Percentiles rank a stretch among this genome's conserved stretches.
Evolutionary conservation across 1,139 yeast genomes (phyloP).

Genomic region (Geotrichum bryndzae): DNA sequence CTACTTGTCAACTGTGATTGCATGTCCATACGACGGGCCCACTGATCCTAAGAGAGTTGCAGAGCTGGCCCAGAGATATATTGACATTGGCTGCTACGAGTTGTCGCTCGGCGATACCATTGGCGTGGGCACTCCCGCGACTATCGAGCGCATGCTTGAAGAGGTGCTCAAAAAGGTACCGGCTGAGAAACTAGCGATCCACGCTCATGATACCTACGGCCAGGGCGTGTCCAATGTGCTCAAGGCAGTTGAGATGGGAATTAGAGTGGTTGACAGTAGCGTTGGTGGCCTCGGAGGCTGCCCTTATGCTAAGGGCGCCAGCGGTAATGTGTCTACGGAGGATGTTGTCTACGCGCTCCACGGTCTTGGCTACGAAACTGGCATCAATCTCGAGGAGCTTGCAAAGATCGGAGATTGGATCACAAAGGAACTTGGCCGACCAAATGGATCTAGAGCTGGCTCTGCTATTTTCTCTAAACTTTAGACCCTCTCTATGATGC

Average conservation of each 20-base stretch:
- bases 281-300: constrained; percentile 39
- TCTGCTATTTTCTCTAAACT: constrained; percentile 23
- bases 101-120: constrained; percentile 37
- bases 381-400: constrained; percentile 30
- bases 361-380: constrained; percentile 34
- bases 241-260: constrained; percentile 34
- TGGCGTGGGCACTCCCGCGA: constrained; percentile 35
- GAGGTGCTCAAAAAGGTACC: constrained; percentile 29
- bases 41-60: constrained; percentile 34
- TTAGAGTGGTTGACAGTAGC: constrained; percentile 33
- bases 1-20: constrained; percentile 35
- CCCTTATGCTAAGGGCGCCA: constrained; percentile 38
- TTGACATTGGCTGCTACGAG: constrained; percentile 36
- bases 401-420: constrained; percentile 34
- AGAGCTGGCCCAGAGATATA: constrained; percentile 26
- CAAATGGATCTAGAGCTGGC: constrained; percentile 34
- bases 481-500: background rate
- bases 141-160: constrained; percentile 27
- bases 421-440: constrained; percentile 25
- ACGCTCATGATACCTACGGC: constrained; percentile 38
- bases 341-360: constrained; percentile 36
- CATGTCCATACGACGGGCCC: constrained; percentile 36
- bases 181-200: constrained; percentile 32
- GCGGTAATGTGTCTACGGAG: constrained; percentile 37
- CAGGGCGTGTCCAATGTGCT: constrained; percentile 37